Percentiles rank a stretch among this genome's conserved stretches.
phyloP scores from a whole-genome alignment of 2,329 filamentous ascomycete genomes.

The Aplosporella prunicola region DNA sequence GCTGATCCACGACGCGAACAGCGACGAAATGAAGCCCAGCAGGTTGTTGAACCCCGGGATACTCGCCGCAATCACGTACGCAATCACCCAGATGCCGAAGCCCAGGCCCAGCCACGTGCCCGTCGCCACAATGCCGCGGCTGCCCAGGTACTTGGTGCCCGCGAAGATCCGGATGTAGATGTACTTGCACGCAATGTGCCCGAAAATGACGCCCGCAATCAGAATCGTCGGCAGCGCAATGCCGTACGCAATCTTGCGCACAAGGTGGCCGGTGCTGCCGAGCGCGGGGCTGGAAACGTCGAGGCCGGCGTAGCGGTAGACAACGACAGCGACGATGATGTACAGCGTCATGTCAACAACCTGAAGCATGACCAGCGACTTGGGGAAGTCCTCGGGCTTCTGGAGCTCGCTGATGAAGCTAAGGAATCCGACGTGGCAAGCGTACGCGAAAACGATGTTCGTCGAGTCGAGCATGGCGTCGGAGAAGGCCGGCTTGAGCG shows the following conservation, averaged over 20 bases:
- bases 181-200: constrained; percentile 44
- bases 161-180: constrained; percentile 43
- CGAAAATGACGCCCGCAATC: constrained; percentile 41
- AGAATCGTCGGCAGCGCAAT: constrained; percentile 43
- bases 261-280: constrained; percentile 35
- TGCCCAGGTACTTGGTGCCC: constrained; percentile 37
- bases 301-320: constrained; percentile 42
- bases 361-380: constrained; percentile 48
- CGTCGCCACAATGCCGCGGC: constrained; percentile 40
- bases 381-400: constrained; percentile 50
- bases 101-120: constrained; percentile 39
- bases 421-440: constrained; percentile 57
- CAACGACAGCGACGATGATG: constrained; percentile 41
- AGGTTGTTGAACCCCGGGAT: constrained; percentile 48
- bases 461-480: constrained; percentile 21
- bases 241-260: constrained; percentile 43
- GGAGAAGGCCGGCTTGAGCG: constrained; percentile 20
- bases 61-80: constrained; percentile 37
- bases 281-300: constrained; percentile 40
- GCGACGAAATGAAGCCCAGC: constrained; percentile 40
- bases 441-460: constrained; percentile 63
- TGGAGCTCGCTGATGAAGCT: constrained; percentile 56
- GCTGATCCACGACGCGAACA: constrained; percentile 48
- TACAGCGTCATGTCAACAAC: constrained; percentile 55
- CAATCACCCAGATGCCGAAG: constrained; percentile 37